These are phyloP conservation scores for Scopulariopsis brevicaulis DNA, from an alignment of 2,329 filamentous ascomycete genomes.

Conservation along the genomic window DNA sequence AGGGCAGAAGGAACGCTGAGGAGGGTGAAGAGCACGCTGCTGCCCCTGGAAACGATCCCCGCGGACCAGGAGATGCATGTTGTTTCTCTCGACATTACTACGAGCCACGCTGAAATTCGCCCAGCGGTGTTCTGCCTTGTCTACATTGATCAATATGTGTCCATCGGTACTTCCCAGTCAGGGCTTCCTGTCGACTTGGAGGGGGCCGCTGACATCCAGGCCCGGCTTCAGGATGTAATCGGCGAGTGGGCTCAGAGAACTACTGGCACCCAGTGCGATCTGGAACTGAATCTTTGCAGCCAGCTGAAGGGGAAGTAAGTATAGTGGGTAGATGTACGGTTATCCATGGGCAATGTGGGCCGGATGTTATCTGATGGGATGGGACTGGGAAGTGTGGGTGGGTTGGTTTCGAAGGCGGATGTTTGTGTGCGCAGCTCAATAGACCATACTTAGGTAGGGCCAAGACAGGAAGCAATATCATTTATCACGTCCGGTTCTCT, in stretches of 20 bases:
- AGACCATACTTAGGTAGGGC: neutral
- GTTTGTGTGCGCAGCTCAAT: neutral
- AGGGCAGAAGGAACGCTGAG: neutral
- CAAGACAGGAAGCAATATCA: neutral
- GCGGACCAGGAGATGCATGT: neutral
- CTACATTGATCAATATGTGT: neutral
- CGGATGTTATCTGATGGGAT: neutral
- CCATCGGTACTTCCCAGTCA: neutral
- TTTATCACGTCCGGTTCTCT: neutral
- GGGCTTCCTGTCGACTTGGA: neutral
- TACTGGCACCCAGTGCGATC: neutral
- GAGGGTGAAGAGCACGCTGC: neutral
- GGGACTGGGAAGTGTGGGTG: neutral
- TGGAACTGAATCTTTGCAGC: neutral
- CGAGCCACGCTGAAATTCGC: neutral
- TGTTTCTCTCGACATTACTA: neutral
- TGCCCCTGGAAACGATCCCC: conserved; percentile 1
- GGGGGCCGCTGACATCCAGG: neutral
- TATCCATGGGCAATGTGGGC: neutral
- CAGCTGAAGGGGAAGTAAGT: conserved; percentile 2
- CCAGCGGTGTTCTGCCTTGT: neutral
- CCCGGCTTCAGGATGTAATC: neutral
- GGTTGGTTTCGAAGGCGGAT: neutral
- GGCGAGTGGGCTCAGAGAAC: neutral
- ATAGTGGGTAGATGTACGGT: neutral